A percentile compares a stretch with the other conserved stretches of the same genome.
Evolutionary conservation across 371 early-diverging fungal species (phyloP).

Genomic region (Mucor irregularis): DNA sequence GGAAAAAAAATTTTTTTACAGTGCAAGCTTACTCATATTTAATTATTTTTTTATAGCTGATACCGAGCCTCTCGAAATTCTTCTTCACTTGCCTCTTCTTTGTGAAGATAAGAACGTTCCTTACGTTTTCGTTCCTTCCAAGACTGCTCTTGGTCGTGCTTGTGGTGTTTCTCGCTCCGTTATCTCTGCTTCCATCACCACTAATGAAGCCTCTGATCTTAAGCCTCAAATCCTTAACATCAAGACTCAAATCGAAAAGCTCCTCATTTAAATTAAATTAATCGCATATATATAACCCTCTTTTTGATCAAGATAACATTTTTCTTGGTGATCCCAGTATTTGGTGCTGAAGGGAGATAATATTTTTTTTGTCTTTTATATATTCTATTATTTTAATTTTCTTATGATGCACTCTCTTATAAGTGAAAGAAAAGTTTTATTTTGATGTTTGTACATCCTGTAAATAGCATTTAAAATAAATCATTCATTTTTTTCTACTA

Average conservation of each 20-base stretch:
- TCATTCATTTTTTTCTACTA: constrained; percentile 5
- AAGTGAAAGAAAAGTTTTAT: constrained; percentile 38
- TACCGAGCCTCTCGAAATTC: constrained; percentile 96
- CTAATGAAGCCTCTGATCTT: constrained; percentile 96
- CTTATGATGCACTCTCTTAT: constrained; percentile 41
- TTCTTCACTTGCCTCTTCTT: constrained; percentile 95
- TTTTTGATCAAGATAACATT: constrained; percentile 8
- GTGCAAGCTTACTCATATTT: no score
- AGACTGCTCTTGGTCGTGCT: constrained; percentile 97
- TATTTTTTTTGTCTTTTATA: neutral
- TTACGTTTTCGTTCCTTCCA: constrained; percentile 97
- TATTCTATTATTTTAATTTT: constrained; percentile 8
- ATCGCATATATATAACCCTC: neutral
- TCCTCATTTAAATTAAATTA: constrained; percentile 69
- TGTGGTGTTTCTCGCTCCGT: constrained; percentile 97
- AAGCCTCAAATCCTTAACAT: constrained; percentile 89
- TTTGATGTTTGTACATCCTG: constrained; percentile 15
- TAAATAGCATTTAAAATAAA: constrained; percentile 21
- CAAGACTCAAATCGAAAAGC: constrained; percentile 92
- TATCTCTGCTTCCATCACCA: constrained; percentile 91
- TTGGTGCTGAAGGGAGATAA: constrained; percentile 35
- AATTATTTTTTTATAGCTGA: constrained; percentile 66
- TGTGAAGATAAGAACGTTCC: constrained; percentile 99
- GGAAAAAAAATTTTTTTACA: no score
- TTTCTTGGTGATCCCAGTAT: constrained; percentile 43